Conservation (phyloP, 2,329 filamentous ascomycete species). For the Blastomyces parvus region DNA sequence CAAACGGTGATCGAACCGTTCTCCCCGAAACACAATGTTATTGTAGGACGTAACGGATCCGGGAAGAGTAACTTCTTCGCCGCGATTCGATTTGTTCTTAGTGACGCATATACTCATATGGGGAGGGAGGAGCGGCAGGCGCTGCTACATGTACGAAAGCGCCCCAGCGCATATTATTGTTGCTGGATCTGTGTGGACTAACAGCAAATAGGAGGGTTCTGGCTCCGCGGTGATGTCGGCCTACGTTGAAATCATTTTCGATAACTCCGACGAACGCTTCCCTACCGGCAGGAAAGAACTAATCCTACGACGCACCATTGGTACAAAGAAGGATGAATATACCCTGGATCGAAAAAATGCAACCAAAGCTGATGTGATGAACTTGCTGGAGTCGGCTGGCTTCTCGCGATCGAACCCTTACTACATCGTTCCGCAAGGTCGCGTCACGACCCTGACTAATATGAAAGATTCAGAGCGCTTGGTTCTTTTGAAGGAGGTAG, state of each 20-base stretch:
- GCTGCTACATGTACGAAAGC: conserved; percentile 60
- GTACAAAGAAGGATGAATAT: conserved; percentile 97
- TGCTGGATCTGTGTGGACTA: conserved; percentile 17
- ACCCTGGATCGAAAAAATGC: conserved; percentile 94
- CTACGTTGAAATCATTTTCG: conserved; percentile 98
- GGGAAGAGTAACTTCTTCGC: conserved; percentile 99
- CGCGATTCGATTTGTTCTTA: conserved; percentile 94
- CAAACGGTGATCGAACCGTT: conserved; percentile 98
- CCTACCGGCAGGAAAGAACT: conserved; percentile 87
- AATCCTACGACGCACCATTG: conserved; percentile 85
- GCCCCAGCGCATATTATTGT: background rate
- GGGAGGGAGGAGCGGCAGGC: conserved; percentile 91
- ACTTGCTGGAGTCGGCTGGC: conserved; percentile 87
- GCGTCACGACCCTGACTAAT: conserved; percentile 90
- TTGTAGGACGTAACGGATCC: conserved; percentile 97
- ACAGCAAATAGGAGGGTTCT: conserved; percentile 62
- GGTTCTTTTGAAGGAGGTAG: conserved; percentile 91
- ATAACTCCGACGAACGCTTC: conserved; percentile 93
- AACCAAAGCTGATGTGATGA: conserved; percentile 88
- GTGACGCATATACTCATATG: conserved; percentile 95
- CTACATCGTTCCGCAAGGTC: conserved; percentile 96
- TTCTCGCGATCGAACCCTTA: conserved; percentile 97
- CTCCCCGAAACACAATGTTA: conserved; percentile 93
- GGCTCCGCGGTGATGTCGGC: conserved; percentile 97
- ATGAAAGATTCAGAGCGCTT: conserved; percentile 95